Conservation (phyloP, 495 filamentous ascomycete genomes). For the Aspergillus kassunensis region DNA sequence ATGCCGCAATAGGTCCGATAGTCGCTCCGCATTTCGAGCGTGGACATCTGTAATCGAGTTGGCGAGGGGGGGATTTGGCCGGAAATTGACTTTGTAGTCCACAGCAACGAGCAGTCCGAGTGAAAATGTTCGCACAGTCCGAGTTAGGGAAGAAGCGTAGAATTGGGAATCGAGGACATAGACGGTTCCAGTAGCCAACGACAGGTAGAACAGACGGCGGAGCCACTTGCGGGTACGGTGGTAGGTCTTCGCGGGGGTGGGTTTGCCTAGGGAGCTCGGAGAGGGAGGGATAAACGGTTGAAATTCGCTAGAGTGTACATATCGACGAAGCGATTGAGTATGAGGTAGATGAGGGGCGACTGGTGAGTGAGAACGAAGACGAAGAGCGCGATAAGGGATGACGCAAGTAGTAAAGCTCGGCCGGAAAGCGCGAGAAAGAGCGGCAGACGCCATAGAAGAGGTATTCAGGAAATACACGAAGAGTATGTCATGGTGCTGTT, state of each 20-base stretch:
- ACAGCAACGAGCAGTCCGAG: conserved; percentile 75
- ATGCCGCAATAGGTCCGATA: conserved; percentile 70
- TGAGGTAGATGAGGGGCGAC: conserved; percentile 1
- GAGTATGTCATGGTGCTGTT: conserved; percentile 1
- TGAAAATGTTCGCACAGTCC: conserved; percentile 77
- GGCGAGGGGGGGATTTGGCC: conserved; percentile 64
- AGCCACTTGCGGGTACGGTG: conserved; percentile 67
- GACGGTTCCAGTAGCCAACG: conserved; percentile 51
- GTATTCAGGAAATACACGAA: background rate
- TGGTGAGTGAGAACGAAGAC: conserved; percentile 5
- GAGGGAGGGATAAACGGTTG: conserved; percentile 76
- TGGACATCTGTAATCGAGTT: conserved; percentile 70
- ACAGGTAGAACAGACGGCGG: conserved; percentile 64
- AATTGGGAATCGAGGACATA: conserved; percentile 67
- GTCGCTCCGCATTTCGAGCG: conserved; percentile 71
- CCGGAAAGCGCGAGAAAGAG: conserved; percentile 27
- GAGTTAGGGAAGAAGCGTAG: conserved; percentile 72
- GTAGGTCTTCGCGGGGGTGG: conserved; percentile 61
- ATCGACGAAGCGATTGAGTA: conserved; percentile 15
- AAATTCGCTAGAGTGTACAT: conserved; percentile 43
- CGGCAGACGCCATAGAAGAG: conserved; percentile 23
- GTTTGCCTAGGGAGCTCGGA: conserved; percentile 72
- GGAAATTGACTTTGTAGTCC: conserved; percentile 97
- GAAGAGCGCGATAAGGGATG: conserved; percentile 9
- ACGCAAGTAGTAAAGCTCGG: background rate